Evolutionary conservation across 2,329 filamentous ascomycete genomes (phyloP).

Genomic region (Ophiostoma montium): DNA sequence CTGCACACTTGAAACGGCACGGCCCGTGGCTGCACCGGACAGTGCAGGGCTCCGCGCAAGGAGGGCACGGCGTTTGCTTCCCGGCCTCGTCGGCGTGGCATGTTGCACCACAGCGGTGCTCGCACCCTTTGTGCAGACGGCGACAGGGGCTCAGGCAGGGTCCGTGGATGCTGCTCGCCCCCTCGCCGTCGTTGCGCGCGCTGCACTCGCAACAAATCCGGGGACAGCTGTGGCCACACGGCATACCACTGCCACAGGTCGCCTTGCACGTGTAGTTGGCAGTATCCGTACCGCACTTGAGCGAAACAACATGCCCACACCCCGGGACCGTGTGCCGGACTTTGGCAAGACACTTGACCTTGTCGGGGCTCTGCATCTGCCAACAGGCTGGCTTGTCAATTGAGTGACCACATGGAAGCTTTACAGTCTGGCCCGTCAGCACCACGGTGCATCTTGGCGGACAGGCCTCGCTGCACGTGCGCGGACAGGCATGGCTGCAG

Average conservation of each 20-base stretch:
- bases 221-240: slow-evolving; percentile 46
- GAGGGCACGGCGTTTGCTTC: slow-evolving; percentile 12
- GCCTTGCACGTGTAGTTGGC: slow-evolving; percentile 35
- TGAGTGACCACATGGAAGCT: slow-evolving; percentile 32
- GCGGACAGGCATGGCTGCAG: slow-evolving; percentile 31
- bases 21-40: slow-evolving; percentile 29
- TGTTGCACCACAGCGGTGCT: slow-evolving; percentile 33
- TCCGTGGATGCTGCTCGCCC: slow-evolving; percentile 33
- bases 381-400: too few species aligned
- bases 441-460: slow-evolving; percentile 21
- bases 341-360: slow-evolving; percentile 32
- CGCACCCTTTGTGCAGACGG: slow-evolving; percentile 37
- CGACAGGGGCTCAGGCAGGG: slow-evolving; percentile 35
- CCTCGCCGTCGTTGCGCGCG: slow-evolving; percentile 17
- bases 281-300: slow-evolving; percentile 33
- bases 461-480: slow-evolving; percentile 30
- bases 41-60: slow-evolving; percentile 37
- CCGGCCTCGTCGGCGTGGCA: slow-evolving; percentile 41
- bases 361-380: slow-evolving; percentile 15
- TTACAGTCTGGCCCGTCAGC: slow-evolving; percentile 19
- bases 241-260: slow-evolving; percentile 29
- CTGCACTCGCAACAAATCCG: slow-evolving; percentile 36
- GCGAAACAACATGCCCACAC: slow-evolving; percentile 38
- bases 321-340: slow-evolving; percentile 35
- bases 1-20: slow-evolving; percentile 40